A percentile compares a stretch with the other conserved stretches of the same genome.
Conservation (phyloP, 257 asterid species). For the Penstemon newberryi region DNA sequence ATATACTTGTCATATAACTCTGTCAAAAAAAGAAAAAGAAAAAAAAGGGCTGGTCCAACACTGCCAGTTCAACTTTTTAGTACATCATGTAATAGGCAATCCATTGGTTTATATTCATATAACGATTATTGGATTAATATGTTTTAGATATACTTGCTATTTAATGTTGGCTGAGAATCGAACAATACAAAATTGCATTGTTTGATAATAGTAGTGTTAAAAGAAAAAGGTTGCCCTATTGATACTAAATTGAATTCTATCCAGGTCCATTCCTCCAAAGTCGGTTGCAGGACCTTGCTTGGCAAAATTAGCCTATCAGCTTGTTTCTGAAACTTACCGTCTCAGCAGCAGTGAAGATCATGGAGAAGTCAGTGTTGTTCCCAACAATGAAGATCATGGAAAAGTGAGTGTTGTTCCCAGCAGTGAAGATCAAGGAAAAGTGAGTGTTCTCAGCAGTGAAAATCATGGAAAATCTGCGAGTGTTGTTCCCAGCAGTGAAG, state of each 20-base stretch:
- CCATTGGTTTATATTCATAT: not conserved
- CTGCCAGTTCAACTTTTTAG: not conserved
- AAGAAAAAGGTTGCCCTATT: not conserved
- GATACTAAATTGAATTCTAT: slow-evolving; percentile 17
- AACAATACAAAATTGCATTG: not conserved
- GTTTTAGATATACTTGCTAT: not conserved
- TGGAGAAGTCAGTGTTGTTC: slow-evolving; percentile 6
- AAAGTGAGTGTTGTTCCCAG: not conserved
- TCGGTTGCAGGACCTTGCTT: slow-evolving; percentile 39
- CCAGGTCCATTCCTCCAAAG: slow-evolving; percentile 42
- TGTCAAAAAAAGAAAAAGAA: not conserved
- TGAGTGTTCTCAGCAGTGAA: too few relatives aligned
- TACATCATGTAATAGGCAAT: not conserved
- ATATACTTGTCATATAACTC: not conserved
- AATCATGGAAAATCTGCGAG: too few relatives aligned
- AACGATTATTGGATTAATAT: not conserved
- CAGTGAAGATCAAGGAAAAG: too few relatives aligned
- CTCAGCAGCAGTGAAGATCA: slow-evolving; percentile 10
- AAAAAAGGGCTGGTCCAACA: not conserved
- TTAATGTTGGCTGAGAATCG: not conserved
- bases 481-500: too few relatives aligned
- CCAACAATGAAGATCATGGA: not conserved
- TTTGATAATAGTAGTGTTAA: too few relatives aligned
- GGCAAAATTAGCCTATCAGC: slow-evolving; percentile 35
- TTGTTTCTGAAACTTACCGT: slow-evolving; percentile 27